These are phyloP conservation scores for Neckera pumila DNA, from an alignment of 225 moss, liverwort and hornwort genomes.

Conservation along the genomic window DNA sequence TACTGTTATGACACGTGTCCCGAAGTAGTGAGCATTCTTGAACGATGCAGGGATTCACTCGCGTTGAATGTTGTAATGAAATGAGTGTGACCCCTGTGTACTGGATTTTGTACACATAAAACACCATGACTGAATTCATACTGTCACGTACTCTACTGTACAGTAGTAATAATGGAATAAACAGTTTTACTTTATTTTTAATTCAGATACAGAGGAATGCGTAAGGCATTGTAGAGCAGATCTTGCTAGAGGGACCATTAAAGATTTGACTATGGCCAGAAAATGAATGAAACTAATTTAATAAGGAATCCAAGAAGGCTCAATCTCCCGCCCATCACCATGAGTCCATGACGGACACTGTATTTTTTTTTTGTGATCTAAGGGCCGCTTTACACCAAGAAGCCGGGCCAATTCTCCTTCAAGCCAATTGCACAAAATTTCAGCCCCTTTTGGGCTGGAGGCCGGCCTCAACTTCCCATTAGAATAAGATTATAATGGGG, in stretches of 20 bases:
- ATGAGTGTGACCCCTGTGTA: neutral
- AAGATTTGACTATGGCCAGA: neutral
- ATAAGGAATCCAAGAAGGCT: neutral
- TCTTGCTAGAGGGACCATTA: neutral
- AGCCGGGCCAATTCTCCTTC: too few species aligned
- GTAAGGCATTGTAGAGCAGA: neutral
- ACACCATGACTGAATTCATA: neutral
- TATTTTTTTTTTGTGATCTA: too few species aligned
- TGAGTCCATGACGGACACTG: neutral
- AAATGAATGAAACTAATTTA: neutral
- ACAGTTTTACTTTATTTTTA: neutral
- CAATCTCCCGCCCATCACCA: neutral
- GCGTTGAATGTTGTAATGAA: neutral
- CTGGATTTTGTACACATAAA: neutral
- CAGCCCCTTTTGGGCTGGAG: too few species aligned
- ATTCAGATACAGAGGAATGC: neutral
- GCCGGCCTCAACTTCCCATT: too few species aligned
- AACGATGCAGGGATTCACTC: neutral
- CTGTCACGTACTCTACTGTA: too few species aligned
- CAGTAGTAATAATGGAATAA: neutral
- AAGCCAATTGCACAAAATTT: too few species aligned
- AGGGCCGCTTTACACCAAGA: too few species aligned
- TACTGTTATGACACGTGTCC: too few species aligned
- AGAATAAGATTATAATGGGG: too few species aligned
- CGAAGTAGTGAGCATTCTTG: too few species aligned